Conservation (phyloP, 148 eudicot species). For the Dysphania ambrosioides region DNA sequence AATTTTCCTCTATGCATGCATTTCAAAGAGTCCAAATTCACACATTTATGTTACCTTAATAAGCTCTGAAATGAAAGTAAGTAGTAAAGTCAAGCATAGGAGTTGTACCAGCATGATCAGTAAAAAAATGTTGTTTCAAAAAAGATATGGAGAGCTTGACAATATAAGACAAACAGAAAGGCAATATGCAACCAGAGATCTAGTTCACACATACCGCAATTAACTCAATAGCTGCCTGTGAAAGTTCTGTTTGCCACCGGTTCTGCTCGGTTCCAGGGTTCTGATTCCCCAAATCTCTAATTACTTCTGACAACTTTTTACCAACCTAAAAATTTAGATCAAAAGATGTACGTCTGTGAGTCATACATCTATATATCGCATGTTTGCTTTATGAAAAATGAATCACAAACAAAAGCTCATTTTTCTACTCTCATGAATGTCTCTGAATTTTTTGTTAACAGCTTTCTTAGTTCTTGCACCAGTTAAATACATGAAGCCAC, state of each 20-base stretch:
- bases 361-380: neutral
- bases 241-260: constrained; percentile 94
- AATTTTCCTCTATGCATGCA: neutral
- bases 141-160: neutral
- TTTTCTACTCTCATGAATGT: neutral
- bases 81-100: neutral
- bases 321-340: constrained; percentile 57
- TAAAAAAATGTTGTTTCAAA: neutral
- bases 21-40: neutral
- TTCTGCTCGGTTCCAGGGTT: constrained; percentile 71
- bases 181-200: constrained; percentile 1
- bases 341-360: constrained; percentile 1
- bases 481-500: neutral
- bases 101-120: neutral
- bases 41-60: neutral
- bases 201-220: constrained; percentile 61
- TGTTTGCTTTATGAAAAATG: neutral
- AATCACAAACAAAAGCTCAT: constrained; percentile 1
- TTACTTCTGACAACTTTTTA: constrained; percentile 84
- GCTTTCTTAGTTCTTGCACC: neutral
- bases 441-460: neutral
- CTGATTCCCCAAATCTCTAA: constrained; percentile 88
- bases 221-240: constrained; percentile 90
- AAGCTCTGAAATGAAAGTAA: neutral
- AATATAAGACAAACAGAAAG: constrained; percentile 2